Evolutionary conservation across 306 rosid species (phyloP), one percentile per base, ranked within the genome.

Genomic region (Quercus ilex): DNA sequence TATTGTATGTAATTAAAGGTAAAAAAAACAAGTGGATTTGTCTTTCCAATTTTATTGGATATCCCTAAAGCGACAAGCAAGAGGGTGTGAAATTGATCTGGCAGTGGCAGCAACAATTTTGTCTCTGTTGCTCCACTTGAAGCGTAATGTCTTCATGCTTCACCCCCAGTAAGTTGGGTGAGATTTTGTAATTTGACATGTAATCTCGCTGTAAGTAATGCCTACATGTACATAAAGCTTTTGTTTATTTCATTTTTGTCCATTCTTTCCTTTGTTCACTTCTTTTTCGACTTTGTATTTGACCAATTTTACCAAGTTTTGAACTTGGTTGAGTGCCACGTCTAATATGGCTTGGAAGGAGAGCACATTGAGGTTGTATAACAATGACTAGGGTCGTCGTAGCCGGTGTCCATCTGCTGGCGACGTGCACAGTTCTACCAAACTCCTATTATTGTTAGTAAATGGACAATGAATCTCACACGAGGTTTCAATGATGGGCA

Each of bases 71-170:
- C 46, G 3, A 41, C 46, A 8, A 43, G 79, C 69, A 53, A 57
- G 64, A 33, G 75, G 21, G 12, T 55, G 55, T 74, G 46, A 68
- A 80, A 63, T 71, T 65, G 75, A 74, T 74, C 83, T 78, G 74
- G 83, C 82, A 73, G 78, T 26, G 87, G 86, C 49, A 81, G 94
- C 90, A 84, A 69, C 93, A 83, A 78, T 89, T 92, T 90, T 92
- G 87, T 70, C 15, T 74, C 17, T 69, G 88, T 77, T 76, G 85
- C 87, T 75, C 87, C 84, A 71, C 89, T 74, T 80, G 71, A 76
- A 2, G 71, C 8, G 60, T 73, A 30, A 31, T 59, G 75, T 65
- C 77, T 41, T 41, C 46, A 41, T 41, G 46, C 46, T 79, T 77
- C 72, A 19, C n/a, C 49, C 74, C 41, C 0, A 53, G 51, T 65